Evolutionary conservation across 2,329 filamentous ascomycete genomes (phyloP), one percentile per base, ranked within the genome.

Genomic region (Neocucurbitaria cava): DNA sequence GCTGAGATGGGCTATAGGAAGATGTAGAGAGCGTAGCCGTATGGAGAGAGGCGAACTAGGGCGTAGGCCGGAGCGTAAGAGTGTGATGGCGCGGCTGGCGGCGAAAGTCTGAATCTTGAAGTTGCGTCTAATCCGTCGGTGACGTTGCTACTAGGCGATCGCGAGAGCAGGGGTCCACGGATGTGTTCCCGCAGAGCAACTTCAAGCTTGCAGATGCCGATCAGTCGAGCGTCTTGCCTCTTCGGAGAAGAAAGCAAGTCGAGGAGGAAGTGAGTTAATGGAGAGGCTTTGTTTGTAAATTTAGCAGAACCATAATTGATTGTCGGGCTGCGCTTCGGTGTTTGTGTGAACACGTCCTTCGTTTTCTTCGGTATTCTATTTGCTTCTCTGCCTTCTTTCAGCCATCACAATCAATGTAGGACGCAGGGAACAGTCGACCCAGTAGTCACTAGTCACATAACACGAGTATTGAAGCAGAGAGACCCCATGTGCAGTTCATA

Each of bases 61-160:
- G 24, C 13, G 36, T 38, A 18, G 42, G 38, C 24, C 38, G 42
- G 35, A 10, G 48, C 26, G 36, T 50, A 46, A 31, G 46, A 28
- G 39, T 28, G 44, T 24, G 35, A 39, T 52, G 26, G 48, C 57
- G 53, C 53, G 46, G 60, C 49, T 55, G 58, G 61, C 60, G 60
- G 64, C 62, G 54, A 66, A 54, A 57, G 56, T 57, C 57, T 48
- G 52, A 50, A 53, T 45, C 60, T 61, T 59, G 52, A 35, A 62
- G 50, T 55, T 58, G 48, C 54, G 28, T 54, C 45, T 46, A 57
- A 36, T 36, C 38, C 35, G 33, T 35, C 50, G 55, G 69, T 73
- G 69, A 72, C 70, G 68, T 71, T 68, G 56, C 61, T 58, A 47
- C 47, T 38, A 50, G 49, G 47, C n/a, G 62, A 58, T 52, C 47